Evolutionary conservation across 176 grass and related monocot genomes (phyloP).

Genomic region (Oryza brachyantha): DNA sequence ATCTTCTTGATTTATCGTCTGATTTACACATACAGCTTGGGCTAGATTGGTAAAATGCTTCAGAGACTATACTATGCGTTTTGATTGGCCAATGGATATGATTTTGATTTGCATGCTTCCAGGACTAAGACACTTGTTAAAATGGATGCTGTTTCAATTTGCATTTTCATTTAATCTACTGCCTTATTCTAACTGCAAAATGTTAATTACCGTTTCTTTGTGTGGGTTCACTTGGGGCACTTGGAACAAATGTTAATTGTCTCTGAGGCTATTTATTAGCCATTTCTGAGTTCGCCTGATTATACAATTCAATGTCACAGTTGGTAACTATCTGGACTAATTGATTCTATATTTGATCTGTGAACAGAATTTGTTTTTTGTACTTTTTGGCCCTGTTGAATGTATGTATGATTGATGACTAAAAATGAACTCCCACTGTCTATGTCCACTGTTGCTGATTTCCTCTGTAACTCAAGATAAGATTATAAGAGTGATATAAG

Average conservation of each 20-base stretch:
- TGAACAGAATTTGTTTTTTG: neutral
- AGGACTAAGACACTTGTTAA: neutral
- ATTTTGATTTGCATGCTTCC: constrained; percentile 12
- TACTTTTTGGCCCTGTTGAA: neutral
- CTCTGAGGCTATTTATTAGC: constrained; percentile 3
- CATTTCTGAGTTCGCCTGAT: neutral
- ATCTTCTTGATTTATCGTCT: neutral
- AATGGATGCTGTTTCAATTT: neutral
- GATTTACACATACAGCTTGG: neutral
- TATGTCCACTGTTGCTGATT: neutral
- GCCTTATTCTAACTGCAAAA: neutral
- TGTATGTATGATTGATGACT: neutral
- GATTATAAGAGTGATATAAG: neutral
- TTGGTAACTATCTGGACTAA: neutral
- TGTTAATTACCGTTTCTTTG: neutral
- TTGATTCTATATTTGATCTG: neutral
- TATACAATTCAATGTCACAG: neutral
- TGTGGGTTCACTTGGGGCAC: neutral
- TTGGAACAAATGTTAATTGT: neutral
- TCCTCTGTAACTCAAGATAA: constrained; percentile 9
- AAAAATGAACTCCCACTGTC: neutral
- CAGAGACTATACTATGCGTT: neutral
- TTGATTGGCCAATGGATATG: neutral
- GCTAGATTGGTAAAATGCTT: neutral
- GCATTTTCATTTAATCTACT: neutral